A percentile compares a stretch with the other conserved stretches of the same genome.
Evolutionary conservation across 2,329 filamentous ascomycete species (phyloP).

Genomic region (Aspergillus sp.): DNA sequence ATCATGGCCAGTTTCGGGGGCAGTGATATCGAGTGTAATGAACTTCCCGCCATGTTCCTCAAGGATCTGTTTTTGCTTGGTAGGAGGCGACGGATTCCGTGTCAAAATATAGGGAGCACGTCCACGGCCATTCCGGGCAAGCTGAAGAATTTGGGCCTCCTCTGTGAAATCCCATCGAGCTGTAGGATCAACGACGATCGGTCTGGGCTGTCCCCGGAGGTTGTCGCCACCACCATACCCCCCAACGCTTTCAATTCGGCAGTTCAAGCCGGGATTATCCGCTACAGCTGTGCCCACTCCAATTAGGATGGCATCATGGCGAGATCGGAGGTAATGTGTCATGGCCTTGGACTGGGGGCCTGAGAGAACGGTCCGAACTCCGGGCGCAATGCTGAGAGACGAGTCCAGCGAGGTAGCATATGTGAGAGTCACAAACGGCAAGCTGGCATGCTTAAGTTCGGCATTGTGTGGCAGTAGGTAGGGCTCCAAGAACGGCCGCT

Average conservation of each 20-base stretch:
- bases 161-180: conserved; percentile 58
- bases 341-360: conserved; percentile 79
- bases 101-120: conserved; percentile 63
- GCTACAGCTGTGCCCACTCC: conserved; percentile 76
- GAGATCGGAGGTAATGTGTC: conserved; percentile 85
- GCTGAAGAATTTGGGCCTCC: conserved; percentile 55
- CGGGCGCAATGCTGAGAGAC: conserved; percentile 62
- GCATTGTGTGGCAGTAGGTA: conserved; percentile 35
- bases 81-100: conserved; percentile 6
- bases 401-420: conserved; percentile 84
- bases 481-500: conserved; percentile 36
- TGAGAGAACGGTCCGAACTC: conserved; percentile 68
- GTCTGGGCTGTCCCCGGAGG: conserved; percentile 58
- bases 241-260: conserved; percentile 56
- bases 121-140: conserved; percentile 56
- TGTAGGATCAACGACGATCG: conserved; percentile 69
- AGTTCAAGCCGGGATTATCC: conserved; percentile 81
- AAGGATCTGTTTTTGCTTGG: conserved; percentile 13
- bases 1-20: conserved; percentile 7
- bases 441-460: conserved; percentile 12
- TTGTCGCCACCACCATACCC: conserved; percentile 46
- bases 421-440: conserved; percentile 63
- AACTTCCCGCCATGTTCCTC: conserved; percentile 25
- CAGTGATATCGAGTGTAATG: conserved; percentile 17
- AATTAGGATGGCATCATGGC: conserved; percentile 76